These are phyloP conservation scores for Austroboletus olivaceoglutinosus DNA, from an alignment of 1,284 basidiomycete species.

Conservation along the genomic window DNA sequence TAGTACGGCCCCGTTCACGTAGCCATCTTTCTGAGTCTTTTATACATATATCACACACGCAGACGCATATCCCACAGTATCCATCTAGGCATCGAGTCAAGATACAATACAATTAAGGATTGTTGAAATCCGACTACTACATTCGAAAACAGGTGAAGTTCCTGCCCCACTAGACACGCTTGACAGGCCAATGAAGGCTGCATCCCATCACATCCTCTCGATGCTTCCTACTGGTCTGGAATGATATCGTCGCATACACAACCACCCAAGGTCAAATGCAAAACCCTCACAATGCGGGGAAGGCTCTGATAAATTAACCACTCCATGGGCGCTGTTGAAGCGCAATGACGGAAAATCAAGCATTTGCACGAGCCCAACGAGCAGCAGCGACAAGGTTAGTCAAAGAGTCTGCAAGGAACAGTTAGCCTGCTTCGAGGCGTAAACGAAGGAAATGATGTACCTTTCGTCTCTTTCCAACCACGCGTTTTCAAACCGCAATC, in stretches of 20 bases:
- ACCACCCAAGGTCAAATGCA: conserved; percentile 45
- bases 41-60: no score
- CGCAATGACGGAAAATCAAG: conserved; percentile 62
- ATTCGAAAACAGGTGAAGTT: conserved; percentile 24
- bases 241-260: conserved; percentile 41
- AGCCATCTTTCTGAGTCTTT: no score
- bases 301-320: conserved; percentile 45
- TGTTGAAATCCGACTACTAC: conserved; percentile 61
- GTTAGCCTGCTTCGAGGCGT: conserved; percentile 7
- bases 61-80: no score
- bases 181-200: conserved; percentile 34
- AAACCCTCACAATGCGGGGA: conserved; percentile 8
- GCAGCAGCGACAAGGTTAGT: conserved; percentile 88
- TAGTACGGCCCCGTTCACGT: no score
- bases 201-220: conserved; percentile 19
- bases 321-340: conserved; percentile 85
- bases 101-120: conserved; percentile 44
- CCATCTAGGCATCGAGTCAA: neutral
- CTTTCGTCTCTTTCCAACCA: conserved; percentile 95
- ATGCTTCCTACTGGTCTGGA: conserved; percentile 16
- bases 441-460: conserved; percentile 21
- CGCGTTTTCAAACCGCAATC: conserved; percentile 92
- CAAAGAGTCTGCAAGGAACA: conserved; percentile 55
- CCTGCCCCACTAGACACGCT: conserved; percentile 40
- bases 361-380: conserved; percentile 82